phyloP scores from a whole-genome alignment of 495 filamentous ascomycete species.

The Penicillium crystallinum region DNA sequence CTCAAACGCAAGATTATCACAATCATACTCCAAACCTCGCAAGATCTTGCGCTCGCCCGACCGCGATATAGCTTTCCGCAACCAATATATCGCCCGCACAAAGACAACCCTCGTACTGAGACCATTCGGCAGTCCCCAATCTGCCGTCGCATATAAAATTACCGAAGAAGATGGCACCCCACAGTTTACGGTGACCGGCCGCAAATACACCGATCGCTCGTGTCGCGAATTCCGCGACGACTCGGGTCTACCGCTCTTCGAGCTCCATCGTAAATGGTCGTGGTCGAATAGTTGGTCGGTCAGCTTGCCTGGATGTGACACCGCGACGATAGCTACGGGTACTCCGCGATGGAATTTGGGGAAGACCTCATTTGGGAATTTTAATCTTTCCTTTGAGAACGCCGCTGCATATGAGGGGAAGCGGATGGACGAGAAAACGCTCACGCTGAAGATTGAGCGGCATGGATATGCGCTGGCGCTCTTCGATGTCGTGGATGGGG shows the following conservation, averaged over 20 bases:
- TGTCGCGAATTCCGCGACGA: slow-evolving; percentile 27
- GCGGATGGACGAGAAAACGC: slow-evolving; percentile 11
- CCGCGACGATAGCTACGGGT: slow-evolving; percentile 10
- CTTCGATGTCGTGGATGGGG: slow-evolving; percentile 22
- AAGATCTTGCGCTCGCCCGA: slow-evolving; percentile 16
- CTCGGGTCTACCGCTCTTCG: slow-evolving; percentile 26
- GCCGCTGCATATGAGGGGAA: slow-evolving; percentile 17
- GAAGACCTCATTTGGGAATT: slow-evolving; percentile 7
- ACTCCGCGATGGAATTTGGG: slow-evolving; percentile 10
- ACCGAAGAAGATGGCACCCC: slow-evolving; percentile 15
- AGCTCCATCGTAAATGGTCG: slow-evolving; percentile 16
- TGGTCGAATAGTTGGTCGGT: slow-evolving; percentile 18
- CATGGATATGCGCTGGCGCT: slow-evolving; percentile 13
- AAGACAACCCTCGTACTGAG: slow-evolving; percentile 20
- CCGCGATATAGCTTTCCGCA: slow-evolving; percentile 22
- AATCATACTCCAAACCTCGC: slow-evolving; percentile 7
- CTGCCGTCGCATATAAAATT: slow-evolving; percentile 22
- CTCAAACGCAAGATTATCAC: slow-evolving; percentile 12
- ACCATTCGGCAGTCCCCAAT: slow-evolving; percentile 14
- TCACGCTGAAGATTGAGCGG: slow-evolving; percentile 18
- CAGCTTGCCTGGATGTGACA: slow-evolving; percentile 20
- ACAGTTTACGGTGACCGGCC: slow-evolving; percentile 19
- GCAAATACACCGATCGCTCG: slow-evolving; percentile 18
- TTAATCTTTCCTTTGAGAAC: slow-evolving; percentile 25
- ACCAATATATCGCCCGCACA: slow-evolving; percentile 14